Percentiles rank a stretch among this genome's conserved stretches.
These are phyloP conservation scores for Starmerella gropengiesseri DNA, from an alignment of 805 yeast genomes.

Conservation along the genomic window DNA sequence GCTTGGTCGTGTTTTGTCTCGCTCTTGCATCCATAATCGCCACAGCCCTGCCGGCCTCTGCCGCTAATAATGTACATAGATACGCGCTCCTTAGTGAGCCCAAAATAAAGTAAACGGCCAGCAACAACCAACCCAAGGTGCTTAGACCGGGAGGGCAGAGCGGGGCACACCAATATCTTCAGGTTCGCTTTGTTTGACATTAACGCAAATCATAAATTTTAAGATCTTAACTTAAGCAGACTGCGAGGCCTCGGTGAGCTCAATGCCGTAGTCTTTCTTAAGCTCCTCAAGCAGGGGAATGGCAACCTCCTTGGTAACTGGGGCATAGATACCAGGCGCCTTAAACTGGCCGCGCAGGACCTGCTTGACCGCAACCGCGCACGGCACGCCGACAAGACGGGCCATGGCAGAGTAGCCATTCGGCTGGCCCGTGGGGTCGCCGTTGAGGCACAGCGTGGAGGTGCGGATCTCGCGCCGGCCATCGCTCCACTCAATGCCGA, in stretches of 20 bases:
- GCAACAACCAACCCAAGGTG: too few species aligned
- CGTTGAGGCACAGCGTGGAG: conserved; percentile 88
- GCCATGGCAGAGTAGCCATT: conserved; percentile 98
- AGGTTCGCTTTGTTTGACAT: too few species aligned
- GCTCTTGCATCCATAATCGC: too few species aligned
- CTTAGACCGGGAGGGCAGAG: too few species aligned
- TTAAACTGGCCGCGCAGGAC: conserved; percentile 70
- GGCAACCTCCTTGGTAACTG: conserved; percentile 81
- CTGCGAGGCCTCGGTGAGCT: conserved; percentile 71
- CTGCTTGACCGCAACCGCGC: conserved; percentile 87
- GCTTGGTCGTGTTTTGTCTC: too few species aligned
- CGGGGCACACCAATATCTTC: too few species aligned
- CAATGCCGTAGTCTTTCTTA: conserved; percentile 82
- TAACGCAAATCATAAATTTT: too few species aligned
- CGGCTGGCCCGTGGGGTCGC: conserved; percentile 49
- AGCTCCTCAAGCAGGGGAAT: conserved; percentile 83
- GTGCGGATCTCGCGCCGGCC: conserved; percentile 87
- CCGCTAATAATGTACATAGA: too few species aligned
- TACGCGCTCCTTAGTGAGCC: too few species aligned
- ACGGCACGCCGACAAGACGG: conserved; percentile 94
- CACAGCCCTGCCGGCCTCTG: too few species aligned
- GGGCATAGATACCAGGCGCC: conserved; percentile 81
- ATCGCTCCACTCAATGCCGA: conserved; percentile 93
- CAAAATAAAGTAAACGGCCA: too few species aligned
- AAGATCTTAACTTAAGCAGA: too few species aligned